These are phyloP conservation scores for Sarocladium strictum DNA, from an alignment of 2,329 filamentous ascomycete genomes.

Conservation along the genomic window DNA sequence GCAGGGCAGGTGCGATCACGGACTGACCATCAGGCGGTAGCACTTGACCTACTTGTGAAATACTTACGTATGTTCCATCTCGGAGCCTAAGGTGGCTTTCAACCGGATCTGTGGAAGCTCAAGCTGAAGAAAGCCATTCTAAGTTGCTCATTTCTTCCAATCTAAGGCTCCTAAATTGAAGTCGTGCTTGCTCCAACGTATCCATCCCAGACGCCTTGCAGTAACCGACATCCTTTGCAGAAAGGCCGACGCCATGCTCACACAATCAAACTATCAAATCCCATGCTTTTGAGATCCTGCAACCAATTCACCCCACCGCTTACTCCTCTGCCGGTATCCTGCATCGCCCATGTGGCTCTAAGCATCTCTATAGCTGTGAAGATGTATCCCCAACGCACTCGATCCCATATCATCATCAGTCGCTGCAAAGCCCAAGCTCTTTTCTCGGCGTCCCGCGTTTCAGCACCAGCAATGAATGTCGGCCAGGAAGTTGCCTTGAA, in stretches of 20 bases:
- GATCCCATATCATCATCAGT: constrained; percentile 36
- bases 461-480: constrained; percentile 51
- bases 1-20: too few species aligned
- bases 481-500: constrained; percentile 59
- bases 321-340: constrained; percentile 24
- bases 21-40: too few species aligned
- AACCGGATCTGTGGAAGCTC: too few species aligned
- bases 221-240: background rate
- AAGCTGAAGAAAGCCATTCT: too few species aligned
- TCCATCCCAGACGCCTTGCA: background rate
- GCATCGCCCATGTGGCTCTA: constrained; percentile 39
- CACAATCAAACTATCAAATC: constrained; percentile 41
- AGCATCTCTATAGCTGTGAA: constrained; percentile 44
- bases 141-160: too few species aligned
- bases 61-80: too few species aligned
- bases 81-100: too few species aligned
- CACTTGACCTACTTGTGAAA: too few species aligned
- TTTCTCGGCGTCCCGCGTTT: constrained; percentile 39
- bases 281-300: constrained; percentile 34
- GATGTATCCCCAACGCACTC: constrained; percentile 45
- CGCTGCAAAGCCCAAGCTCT: constrained; percentile 47
- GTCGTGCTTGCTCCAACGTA: background rate
- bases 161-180: background rate
- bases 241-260: constrained; percentile 17
- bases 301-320: constrained; percentile 31